phyloP scores from a whole-genome alignment of 140 eudicot genomes.

The Oenanthe javanica region DNA sequence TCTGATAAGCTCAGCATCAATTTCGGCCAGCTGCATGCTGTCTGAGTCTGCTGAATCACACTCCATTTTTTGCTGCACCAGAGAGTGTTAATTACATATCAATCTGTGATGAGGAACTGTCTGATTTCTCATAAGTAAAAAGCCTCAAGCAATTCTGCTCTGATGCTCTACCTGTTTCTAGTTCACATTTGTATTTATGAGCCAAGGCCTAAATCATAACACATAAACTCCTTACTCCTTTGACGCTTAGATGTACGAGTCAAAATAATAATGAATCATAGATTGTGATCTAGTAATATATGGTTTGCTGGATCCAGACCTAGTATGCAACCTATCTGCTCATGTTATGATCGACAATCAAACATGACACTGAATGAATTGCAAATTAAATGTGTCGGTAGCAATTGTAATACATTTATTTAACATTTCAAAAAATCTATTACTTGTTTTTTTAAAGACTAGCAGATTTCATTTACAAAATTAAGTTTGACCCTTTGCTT shows the following conservation, averaged over 20 bases:
- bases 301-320: not conserved
- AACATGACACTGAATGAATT: not conserved
- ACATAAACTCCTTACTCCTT: not conserved
- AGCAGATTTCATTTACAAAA: not conserved
- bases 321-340: not conserved
- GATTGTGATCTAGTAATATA: not conserved
- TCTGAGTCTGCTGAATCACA: not conserved
- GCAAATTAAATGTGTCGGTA: not conserved
- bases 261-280: not conserved
- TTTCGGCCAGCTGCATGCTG: conserved; percentile 21
- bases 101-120: not conserved
- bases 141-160: not conserved
- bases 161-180: not conserved
- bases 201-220: not conserved
- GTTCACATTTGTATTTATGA: not conserved
- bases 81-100: conserved; percentile 15
- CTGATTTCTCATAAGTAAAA: not conserved
- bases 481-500: not conserved
- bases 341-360: not conserved
- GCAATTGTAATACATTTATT: not conserved
- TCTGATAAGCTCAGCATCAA: conserved; percentile 68
- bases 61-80: not conserved
- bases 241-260: not conserved
- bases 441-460: not conserved
- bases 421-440: not conserved